Evolutionary conservation across 208 protist species (phyloP), one percentile per base, ranked within the genome.

Genomic region (Porcisia deanei): DNA sequence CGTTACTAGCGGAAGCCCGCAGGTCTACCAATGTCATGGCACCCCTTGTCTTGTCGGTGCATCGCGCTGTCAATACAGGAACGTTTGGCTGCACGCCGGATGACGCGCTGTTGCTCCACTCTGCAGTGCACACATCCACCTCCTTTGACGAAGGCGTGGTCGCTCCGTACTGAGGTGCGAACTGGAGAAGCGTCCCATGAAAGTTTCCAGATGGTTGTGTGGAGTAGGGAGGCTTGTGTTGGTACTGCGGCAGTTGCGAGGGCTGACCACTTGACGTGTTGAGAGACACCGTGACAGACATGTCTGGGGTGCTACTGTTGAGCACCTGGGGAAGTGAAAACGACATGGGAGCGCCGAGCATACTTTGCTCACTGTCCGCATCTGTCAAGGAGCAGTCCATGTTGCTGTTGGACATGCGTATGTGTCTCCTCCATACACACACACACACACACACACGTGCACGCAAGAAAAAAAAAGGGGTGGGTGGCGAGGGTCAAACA

Each of bases 351-450:
- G 67, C 67, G 34, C 16, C 34, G 20, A 72, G 20, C 2, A 30
- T 55, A 16, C 67, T n/a, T 34, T 30, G 67, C 9, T 45, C 41
- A 39, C 69, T 41, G 53, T 80, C 53, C 37, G 47, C 20, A 25
- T 72, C 67, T 45, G 53, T 72, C n/a, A 60, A 43, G 6, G 67
- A 72, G 9, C 18, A 37, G 30, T 72, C 67, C 67, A 72, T 72
- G 52, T 14, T 57, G n/a, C n/a, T 6, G 4, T 4, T 39, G 2
- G 14, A 34, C 10, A 14, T 30, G 61, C n/a, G 0, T 25, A 43
- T 0, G 37, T 43, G 1, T 47, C 16, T 10, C 6, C 20, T 43
- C 39, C 39, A 39, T 20, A 69, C 43, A 69, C 14, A 49, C 61
- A 52, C 37, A 67, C 61, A 53, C 41, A 69, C 34, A 47, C 34